A percentile compares a stretch with the other conserved stretches of the same genome.
Evolutionary conservation across 805 yeast species (phyloP).

Genomic region (Candida verbasci): DNA sequence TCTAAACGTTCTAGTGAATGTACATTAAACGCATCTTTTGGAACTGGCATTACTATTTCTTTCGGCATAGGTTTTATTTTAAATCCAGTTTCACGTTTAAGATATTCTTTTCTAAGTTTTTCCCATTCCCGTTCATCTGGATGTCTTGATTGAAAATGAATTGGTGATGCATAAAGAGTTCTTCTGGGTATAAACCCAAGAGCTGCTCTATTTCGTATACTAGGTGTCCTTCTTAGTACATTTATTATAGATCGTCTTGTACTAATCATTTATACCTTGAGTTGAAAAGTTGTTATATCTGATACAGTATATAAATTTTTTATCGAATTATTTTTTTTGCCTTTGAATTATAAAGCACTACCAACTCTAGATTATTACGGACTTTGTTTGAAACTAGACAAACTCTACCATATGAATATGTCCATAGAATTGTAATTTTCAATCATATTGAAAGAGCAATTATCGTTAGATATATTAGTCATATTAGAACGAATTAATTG

Average conservation of each 20-base stretch:
- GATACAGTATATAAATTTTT: not conserved
- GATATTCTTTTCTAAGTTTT: not conserved
- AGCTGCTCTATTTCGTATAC: not conserved
- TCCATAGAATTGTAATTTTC: too few species aligned
- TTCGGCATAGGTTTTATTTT: conserved; percentile 2
- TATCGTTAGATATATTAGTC: too few species aligned
- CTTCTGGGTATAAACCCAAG: not conserved
- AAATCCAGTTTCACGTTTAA: not conserved
- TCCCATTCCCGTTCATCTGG: conserved; percentile 2
- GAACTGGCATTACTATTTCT: conserved; percentile 2
- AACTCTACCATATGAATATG: too few species aligned
- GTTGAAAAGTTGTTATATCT: too few species aligned
- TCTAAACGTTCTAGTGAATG: conserved; percentile 5
- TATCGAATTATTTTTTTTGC: not conserved
- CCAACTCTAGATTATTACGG: conserved; percentile 6
- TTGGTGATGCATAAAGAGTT: not conserved
- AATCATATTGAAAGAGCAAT: too few species aligned
- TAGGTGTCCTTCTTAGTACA: not conserved
- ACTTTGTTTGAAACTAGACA: too few species aligned
- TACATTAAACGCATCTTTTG: conserved; percentile 7
- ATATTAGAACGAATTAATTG: too few species aligned
- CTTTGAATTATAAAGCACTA: conserved; percentile 1
- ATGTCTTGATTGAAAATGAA: not conserved
- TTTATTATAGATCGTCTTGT: conserved; percentile 1
- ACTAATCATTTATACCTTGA: not conserved